A percentile compares a stretch with the other conserved stretches of the same genome.
Conservation (phyloP, 768 basidiomycete species). For the Zangia roseola region DNA sequence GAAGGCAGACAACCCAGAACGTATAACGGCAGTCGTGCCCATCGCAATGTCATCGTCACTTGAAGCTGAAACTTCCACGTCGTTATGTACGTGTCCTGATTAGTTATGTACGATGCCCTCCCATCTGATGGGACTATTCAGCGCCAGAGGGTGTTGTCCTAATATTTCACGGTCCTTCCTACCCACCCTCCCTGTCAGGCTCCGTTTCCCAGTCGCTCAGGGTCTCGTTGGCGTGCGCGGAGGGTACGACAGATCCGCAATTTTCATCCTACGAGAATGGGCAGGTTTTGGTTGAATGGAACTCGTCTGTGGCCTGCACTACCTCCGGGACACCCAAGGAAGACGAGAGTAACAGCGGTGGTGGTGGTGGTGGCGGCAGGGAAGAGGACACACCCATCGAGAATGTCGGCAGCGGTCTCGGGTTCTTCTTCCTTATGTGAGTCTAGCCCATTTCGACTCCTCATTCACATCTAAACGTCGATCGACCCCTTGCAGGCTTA, state of each 20-base stretch:
- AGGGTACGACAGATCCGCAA: conserved; percentile 42
- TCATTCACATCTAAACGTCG: conserved; percentile 5
- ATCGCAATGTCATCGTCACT: conserved; percentile 46
- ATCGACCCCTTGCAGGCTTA: conserved; percentile 41
- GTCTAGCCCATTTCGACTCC: conserved; percentile 26
- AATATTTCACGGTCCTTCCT: conserved; percentile 56
- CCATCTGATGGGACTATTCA: conserved; percentile 25
- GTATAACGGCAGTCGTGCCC: conserved; percentile 75
- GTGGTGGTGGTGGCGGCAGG: conserved; percentile 12
- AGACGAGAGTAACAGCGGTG: conserved; percentile 21
- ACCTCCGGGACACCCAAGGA: conserved; percentile 26
- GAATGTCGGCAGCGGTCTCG: conserved; percentile 69
- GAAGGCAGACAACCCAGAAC: conserved; percentile 53
- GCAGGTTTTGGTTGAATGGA: conserved; percentile 60
- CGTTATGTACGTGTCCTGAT: conserved; percentile 38
- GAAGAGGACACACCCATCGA: conserved; percentile 34
- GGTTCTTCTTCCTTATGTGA: conserved; percentile 86
- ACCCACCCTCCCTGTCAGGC: conserved; percentile 50
- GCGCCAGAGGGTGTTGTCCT: conserved; percentile 57
- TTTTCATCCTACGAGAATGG: conserved; percentile 63
- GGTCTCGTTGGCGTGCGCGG: conserved; percentile 59
- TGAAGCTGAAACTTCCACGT: conserved; percentile 22
- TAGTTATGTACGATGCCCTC: neutral
- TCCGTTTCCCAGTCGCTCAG: conserved; percentile 55
- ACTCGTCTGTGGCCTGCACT: conserved; percentile 56